Percentiles rank a stretch among this genome's conserved stretches.
Conservation (phyloP, 23 red algal species). For the Gracilaria domingensis region DNA sequence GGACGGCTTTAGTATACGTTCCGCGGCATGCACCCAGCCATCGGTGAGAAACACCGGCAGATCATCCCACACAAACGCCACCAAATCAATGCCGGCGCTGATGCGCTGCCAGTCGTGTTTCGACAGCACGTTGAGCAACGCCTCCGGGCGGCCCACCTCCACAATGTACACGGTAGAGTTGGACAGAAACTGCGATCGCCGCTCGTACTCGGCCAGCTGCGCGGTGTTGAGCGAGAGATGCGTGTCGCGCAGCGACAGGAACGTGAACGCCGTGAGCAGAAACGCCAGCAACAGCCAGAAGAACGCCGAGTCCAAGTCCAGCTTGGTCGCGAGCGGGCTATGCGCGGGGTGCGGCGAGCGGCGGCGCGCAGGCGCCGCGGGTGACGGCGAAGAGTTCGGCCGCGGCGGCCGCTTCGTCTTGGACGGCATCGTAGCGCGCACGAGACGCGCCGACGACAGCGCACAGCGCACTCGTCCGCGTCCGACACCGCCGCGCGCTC, state of each 20-base stretch:
- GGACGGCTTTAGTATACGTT: constrained; percentile 10
- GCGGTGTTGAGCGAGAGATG: constrained; percentile 47
- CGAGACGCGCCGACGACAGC: too few relatives aligned
- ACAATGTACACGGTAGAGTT: constrained; percentile 84
- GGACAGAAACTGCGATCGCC: constrained; percentile 72
- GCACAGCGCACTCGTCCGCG: too few relatives aligned
- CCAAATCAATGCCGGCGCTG: constrained; percentile 61
- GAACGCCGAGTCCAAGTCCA: constrained; percentile 70
- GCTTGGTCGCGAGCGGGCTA: constrained; percentile 25
- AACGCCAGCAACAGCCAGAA: constrained; percentile 75
- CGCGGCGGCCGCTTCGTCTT: constrained; percentile 12
- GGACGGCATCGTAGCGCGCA: not conserved
- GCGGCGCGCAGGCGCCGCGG: not conserved
- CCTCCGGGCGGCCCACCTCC: constrained; percentile 61
- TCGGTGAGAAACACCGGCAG: constrained; percentile 71
- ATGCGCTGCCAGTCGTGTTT: constrained; percentile 54
- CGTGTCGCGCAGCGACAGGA: constrained; percentile 57
- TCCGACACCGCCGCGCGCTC: too few relatives aligned
- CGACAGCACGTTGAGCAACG: constrained; percentile 47
- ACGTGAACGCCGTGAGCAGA: constrained; percentile 64
- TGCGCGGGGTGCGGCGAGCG: not conserved
- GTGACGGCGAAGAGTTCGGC: not conserved
- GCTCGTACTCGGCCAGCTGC: constrained; percentile 82
- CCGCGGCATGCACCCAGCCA: constrained; percentile 66
- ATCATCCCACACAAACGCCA: constrained; percentile 79